A percentile compares a stretch with the other conserved stretches of the same genome.
Conservation (phyloP, 495 filamentous ascomycete species). For the Podospora fimiseda region DNA sequence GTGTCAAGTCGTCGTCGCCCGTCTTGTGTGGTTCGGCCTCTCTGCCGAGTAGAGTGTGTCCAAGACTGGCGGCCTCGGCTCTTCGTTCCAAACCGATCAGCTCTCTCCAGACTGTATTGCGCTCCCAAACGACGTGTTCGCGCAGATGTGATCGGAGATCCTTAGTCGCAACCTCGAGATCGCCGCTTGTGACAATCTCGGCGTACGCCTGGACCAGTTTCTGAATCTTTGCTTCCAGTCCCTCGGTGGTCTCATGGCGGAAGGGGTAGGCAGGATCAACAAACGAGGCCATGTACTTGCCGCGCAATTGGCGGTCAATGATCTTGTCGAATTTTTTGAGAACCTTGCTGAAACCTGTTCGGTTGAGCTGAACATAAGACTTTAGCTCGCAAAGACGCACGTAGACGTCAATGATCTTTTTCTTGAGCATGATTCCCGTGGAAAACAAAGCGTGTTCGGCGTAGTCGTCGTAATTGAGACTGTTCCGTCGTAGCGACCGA, state of each 20-base stretch:
- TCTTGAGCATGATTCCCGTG: constrained; percentile 81
- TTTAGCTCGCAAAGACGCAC: constrained; percentile 93
- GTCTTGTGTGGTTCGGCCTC: constrained; percentile 62
- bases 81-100: constrained; percentile 98
- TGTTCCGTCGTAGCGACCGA: constrained; percentile 46
- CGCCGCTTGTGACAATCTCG: constrained; percentile 70
- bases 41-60: constrained; percentile 72
- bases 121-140: constrained; percentile 98
- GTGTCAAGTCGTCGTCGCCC: constrained; percentile 61
- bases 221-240: constrained; percentile 61
- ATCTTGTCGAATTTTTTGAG: constrained; percentile 99
- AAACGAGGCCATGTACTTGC: constrained; percentile 63
- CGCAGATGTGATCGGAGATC: constrained; percentile 87
- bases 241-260: constrained; percentile 56
- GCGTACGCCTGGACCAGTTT: constrained; percentile 76
- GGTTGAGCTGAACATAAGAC: constrained; percentile 93
- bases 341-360: constrained; percentile 91
- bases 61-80: constrained; percentile 90
- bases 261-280: constrained; percentile 77
- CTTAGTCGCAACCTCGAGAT: constrained; percentile 63
- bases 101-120: constrained; percentile 97
- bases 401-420: constrained; percentile 76
- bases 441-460: constrained; percentile 74
- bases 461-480: constrained; percentile 62
- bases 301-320: constrained; percentile 68